phyloP scores from a whole-genome alignment of 2,329 filamentous ascomycete genomes.

The Tolypocladium tropicale region DNA sequence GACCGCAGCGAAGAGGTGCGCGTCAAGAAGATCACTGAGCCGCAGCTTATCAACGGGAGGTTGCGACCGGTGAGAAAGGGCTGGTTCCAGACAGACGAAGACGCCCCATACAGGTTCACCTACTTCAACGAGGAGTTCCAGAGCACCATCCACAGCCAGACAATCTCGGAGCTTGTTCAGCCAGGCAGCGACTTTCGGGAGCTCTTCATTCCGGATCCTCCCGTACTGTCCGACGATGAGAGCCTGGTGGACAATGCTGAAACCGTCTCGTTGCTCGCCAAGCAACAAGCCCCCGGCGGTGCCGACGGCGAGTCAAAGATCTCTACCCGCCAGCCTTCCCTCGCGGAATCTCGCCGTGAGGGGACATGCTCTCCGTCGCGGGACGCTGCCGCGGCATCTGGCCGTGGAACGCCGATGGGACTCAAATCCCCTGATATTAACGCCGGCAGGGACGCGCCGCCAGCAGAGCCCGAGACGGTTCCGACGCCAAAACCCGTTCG shows the following conservation, averaged over 20 bases:
- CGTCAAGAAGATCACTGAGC: constrained; percentile 87
- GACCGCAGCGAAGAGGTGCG: constrained; percentile 66
- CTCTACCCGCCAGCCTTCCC: constrained; percentile 35
- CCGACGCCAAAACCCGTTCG: constrained; percentile 34
- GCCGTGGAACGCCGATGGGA: constrained; percentile 36
- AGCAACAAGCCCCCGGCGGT: constrained; percentile 10
- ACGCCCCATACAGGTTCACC: constrained; percentile 87
- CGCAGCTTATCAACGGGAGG: constrained; percentile 81
- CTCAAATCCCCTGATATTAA: constrained; percentile 25
- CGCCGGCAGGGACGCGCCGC: constrained; percentile 8
- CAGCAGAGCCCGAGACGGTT: constrained; percentile 9
- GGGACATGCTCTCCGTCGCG: constrained; percentile 18
- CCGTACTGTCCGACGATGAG: constrained; percentile 62
- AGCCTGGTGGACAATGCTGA: constrained; percentile 51
- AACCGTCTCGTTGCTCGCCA: constrained; percentile 13
- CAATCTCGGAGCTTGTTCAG: constrained; percentile 85
- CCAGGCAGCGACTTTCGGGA: constrained; percentile 75
- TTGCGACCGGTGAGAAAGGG: constrained; percentile 67
- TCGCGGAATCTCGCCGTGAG: constrained; percentile 20
- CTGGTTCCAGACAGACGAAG: constrained; percentile 84
- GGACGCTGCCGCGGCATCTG: constrained; percentile 25
- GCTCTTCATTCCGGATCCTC: constrained; percentile 82
- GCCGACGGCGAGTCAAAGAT: constrained; percentile 30
- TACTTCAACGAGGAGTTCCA: constrained; percentile 98
- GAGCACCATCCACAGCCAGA: constrained; percentile 92